Conservation (phyloP, 352 stramenopile genomes). For the Peronospora belbahrii region DNA sequence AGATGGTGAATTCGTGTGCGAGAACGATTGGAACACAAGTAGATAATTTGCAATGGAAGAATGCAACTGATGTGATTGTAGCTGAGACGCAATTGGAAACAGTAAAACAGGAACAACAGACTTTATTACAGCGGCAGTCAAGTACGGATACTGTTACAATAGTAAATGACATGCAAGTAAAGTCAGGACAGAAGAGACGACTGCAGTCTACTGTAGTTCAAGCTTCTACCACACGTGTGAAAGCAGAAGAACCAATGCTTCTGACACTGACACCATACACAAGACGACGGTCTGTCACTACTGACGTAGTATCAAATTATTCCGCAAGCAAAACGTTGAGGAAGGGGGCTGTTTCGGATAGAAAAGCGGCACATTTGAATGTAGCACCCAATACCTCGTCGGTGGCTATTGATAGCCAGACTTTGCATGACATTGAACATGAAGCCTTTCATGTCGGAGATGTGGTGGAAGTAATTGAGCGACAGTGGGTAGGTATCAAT, state of each 20-base stretch:
- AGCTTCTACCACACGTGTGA: background rate
- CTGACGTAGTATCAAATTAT: background rate
- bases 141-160: background rate
- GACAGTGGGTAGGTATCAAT: conserved; percentile 90
- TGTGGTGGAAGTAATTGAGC: conserved; percentile 79
- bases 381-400: conserved; percentile 6
- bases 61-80: background rate
- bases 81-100: conserved; percentile 13
- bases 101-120: background rate
- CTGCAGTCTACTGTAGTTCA: background rate
- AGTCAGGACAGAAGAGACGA: background rate
- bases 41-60: background rate
- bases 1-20: background rate
- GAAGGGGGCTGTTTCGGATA: conserved; percentile 3
- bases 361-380: background rate
- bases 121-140: conserved; percentile 2
- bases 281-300: conserved; percentile 10
- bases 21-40: background rate
- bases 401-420: conserved; percentile 12
- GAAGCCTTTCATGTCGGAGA: conserved; percentile 49
- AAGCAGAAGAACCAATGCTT: background rate
- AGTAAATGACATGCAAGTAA: background rate
- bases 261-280: conserved; percentile 12
- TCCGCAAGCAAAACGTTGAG: background rate
- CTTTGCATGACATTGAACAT: conserved; percentile 19